Percentiles rank a stretch among this genome's conserved stretches.
Evolutionary conservation across 2,329 filamentous ascomycete species (phyloP).

Genomic region (Colletotrichum lini): DNA sequence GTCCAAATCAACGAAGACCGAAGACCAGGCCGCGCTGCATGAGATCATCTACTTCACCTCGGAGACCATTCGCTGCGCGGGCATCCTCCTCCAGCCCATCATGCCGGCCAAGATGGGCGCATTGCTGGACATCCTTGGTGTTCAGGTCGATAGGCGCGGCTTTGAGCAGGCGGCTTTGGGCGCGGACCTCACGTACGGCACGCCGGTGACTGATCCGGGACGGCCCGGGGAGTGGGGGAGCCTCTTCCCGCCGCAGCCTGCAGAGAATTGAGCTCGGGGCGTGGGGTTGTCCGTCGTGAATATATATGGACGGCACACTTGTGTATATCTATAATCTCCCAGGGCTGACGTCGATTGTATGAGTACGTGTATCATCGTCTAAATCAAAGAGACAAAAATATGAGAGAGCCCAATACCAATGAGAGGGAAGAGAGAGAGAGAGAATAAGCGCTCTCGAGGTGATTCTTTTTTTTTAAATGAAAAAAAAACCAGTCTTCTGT

Average conservation of each 20-base stretch:
- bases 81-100: constrained; percentile 90
- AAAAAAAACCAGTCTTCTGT: no score
- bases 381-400: neutral
- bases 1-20: constrained; percentile 54
- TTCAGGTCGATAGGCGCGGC: constrained; percentile 72
- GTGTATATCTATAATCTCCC: constrained; percentile 3
- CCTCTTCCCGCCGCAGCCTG: constrained; percentile 34
- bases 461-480: no score
- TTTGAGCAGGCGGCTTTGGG: constrained; percentile 74
- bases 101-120: constrained; percentile 84
- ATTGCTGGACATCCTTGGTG: constrained; percentile 84
- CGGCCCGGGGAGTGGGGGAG: constrained; percentile 22
- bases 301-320: neutral
- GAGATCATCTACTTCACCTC: constrained; percentile 77
- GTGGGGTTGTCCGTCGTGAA: neutral
- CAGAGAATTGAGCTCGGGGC: constrained; percentile 9
- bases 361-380: neutral
- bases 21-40: constrained; percentile 61
- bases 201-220: constrained; percentile 2
- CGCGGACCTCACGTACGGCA: constrained; percentile 79
- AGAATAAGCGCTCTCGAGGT: no score
- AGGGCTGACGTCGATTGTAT: neutral
- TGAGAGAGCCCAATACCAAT: neutral
- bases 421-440: no score
- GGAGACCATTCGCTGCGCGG: constrained; percentile 83